These are phyloP conservation scores for Penicillium samsonianum DNA, from an alignment of 495 filamentous ascomycete genomes.

Conservation along the genomic window DNA sequence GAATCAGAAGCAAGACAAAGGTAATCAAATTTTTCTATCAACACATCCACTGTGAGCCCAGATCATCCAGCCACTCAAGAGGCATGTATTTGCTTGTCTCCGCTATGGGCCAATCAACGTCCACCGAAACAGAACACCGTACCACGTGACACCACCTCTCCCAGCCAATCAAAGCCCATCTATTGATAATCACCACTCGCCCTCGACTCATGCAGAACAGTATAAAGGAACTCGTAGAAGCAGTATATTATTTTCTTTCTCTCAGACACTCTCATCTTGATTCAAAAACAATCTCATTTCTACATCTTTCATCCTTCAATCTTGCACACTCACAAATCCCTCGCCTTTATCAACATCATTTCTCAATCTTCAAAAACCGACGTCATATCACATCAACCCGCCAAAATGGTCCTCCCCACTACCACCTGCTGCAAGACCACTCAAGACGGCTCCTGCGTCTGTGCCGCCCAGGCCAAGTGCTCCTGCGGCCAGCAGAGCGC, in stretches of 20 bases:
- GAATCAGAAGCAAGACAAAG: constrained; percentile 14
- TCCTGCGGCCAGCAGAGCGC: constrained; percentile 87
- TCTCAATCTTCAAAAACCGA: constrained; percentile 10
- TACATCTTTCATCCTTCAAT: not conserved
- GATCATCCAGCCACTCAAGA: not conserved
- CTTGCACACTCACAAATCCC: not conserved
- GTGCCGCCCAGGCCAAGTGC: constrained; percentile 68
- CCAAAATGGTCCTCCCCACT: constrained; percentile 53
- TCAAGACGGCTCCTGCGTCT: constrained; percentile 55
- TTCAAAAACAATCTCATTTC: not conserved
- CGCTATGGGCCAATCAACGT: constrained; percentile 17
- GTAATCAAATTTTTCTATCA: constrained; percentile 8
- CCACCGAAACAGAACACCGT: not conserved
- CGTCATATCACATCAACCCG: constrained; percentile 11
- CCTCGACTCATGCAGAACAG: constrained; percentile 18
- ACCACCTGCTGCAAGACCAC: constrained; percentile 66
- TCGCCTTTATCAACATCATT: not conserved
- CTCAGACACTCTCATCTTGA: constrained; percentile 2
- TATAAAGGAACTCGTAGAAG: constrained; percentile 34
- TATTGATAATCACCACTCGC: constrained; percentile 34
- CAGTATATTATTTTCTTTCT: constrained; percentile 2
- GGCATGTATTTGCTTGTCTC: constrained; percentile 6
- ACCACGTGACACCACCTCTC: constrained; percentile 10
- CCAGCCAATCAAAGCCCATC: constrained; percentile 27
- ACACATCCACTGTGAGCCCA: constrained; percentile 4